A percentile compares a stretch with the other conserved stretches of the same genome.
Evolutionary conservation across 75 land plant genomes (phyloP).

Genomic region (Pinus tabuliformis): DNA sequence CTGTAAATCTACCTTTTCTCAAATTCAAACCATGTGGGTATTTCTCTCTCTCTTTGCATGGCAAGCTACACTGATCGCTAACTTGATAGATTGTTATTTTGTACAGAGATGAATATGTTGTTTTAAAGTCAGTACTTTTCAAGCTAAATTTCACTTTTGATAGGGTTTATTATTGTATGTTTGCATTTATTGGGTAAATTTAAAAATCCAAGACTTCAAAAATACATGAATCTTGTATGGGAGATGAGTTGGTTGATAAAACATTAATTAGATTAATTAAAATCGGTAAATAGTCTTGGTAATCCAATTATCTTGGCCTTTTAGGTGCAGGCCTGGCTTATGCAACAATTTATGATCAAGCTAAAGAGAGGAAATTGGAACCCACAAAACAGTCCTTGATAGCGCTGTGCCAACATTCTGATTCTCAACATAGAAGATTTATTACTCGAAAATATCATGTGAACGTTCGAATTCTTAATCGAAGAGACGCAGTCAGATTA

Average conservation of each 20-base stretch:
- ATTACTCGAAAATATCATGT: not conserved
- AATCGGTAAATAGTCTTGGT: not conserved
- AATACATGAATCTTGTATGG: too few species aligned
- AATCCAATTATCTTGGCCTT: not conserved
- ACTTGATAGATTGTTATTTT: not conserved
- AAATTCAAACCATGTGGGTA: not conserved
- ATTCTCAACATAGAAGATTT: not conserved
- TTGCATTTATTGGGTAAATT: too few species aligned
- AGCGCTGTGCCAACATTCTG: not conserved
- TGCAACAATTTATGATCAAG: not conserved
- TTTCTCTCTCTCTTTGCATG: too few species aligned
- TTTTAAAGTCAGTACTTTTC: too few species aligned
- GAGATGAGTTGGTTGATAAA: not conserved
- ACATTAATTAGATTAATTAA: not conserved
- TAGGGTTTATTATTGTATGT: too few species aligned
- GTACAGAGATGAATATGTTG: not conserved
- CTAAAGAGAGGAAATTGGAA: not conserved
- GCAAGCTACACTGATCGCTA: not conserved
- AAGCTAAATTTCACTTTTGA: too few species aligned
- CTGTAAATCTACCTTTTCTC: not conserved
- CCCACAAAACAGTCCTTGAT: not conserved
- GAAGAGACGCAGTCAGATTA: constrained; percentile 31
- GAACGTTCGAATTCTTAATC: not conserved
- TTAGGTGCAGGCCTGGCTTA: not conserved
- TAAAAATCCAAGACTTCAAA: too few species aligned